Percentiles rank a stretch among this genome's conserved stretches.
These are phyloP conservation scores for Suillus variegatus DNA, from an alignment of 768 basidiomycete genomes.

Conservation along the genomic window DNA sequence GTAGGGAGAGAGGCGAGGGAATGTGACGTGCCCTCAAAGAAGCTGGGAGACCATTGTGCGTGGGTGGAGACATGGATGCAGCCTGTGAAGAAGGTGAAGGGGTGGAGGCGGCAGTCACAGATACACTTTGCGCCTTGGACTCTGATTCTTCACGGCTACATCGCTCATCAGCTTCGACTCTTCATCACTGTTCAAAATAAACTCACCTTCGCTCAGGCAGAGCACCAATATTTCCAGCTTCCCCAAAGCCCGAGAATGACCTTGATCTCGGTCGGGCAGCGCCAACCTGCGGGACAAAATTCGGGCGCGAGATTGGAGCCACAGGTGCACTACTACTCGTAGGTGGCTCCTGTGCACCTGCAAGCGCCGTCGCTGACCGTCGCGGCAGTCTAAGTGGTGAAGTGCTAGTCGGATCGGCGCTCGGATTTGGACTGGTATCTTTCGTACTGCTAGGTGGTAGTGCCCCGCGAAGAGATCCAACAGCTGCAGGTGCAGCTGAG, in stretches of 20 bases:
- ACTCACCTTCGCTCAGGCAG: slow-evolving; percentile 22
- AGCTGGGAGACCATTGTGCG: slow-evolving; percentile 18
- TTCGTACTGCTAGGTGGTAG: not conserved
- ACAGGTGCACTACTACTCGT: slow-evolving; percentile 6
- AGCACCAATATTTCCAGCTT: slow-evolving; percentile 16
- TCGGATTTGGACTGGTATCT: not conserved
- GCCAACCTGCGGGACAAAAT: slow-evolving; percentile 61
- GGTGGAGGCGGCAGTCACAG: not conserved
- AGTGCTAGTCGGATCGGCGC: not conserved
- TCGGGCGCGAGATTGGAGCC: slow-evolving; percentile 50
- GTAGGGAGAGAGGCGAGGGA: slow-evolving; percentile 22
- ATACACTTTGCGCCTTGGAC: slow-evolving; percentile 6
- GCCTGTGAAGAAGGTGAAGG: not conserved
- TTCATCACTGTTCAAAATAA: not conserved
- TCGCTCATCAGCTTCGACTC: slow-evolving; percentile 11
- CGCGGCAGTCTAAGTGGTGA: slow-evolving; percentile 20
- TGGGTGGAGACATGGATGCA: not conserved
- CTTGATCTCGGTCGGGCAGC: slow-evolving; percentile 58
- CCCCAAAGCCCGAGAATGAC: slow-evolving; percentile 75
- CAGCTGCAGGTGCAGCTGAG: not conserved
- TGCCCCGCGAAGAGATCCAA: not conserved
- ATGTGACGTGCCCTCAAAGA: slow-evolving; percentile 22
- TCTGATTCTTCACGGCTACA: slow-evolving; percentile 26
- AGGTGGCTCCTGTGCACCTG: not conserved
- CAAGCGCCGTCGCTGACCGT: slow-evolving; percentile 13